These are phyloP conservation scores for Delitschia confertaspora DNA, from an alignment of 495 filamentous ascomycete species.

Conservation along the genomic window DNA sequence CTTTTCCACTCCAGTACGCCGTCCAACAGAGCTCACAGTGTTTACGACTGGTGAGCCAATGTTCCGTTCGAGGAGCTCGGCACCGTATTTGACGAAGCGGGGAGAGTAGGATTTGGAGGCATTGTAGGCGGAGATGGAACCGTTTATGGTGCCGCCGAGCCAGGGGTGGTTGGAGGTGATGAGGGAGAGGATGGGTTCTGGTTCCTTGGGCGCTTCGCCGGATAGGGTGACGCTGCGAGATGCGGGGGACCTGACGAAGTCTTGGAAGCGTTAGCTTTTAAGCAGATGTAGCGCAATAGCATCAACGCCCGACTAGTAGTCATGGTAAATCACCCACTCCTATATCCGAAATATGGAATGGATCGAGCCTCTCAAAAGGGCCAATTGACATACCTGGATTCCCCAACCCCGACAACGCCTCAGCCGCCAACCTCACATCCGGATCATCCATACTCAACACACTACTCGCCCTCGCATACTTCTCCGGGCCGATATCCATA, in stretches of 20 bases:
- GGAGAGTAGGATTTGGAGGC: slow-evolving; percentile 81
- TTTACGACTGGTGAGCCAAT: slow-evolving; percentile 72
- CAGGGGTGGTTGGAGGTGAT: slow-evolving; percentile 72
- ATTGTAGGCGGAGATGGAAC: slow-evolving; percentile 70
- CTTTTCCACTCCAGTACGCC: slow-evolving; percentile 75
- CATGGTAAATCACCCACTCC: no score
- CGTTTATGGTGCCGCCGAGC: slow-evolving; percentile 69
- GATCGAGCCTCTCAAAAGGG: no score
- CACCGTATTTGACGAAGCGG: slow-evolving; percentile 64
- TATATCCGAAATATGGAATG: no score
- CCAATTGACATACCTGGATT: slow-evolving; percentile 50
- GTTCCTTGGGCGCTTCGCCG: slow-evolving; percentile 32
- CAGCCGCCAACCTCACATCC: slow-evolving; percentile 69
- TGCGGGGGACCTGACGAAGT: slow-evolving; percentile 48
- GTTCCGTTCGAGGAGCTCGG: slow-evolving; percentile 76
- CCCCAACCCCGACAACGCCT: slow-evolving; percentile 74
- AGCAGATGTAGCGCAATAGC: no score
- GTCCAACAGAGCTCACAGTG: slow-evolving; percentile 69
- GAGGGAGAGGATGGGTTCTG: slow-evolving; percentile 70
- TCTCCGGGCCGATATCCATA: slow-evolving; percentile 23
- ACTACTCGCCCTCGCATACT: slow-evolving; percentile 18
- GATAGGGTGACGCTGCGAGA: slow-evolving; percentile 35
- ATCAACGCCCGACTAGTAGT: no score
- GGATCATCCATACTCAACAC: slow-evolving; percentile 70
- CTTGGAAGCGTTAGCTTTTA: slow-evolving; percentile 30